Evolutionary conservation across 352 stramenopile species (phyloP).

Genomic region (Plasmopara muralis): DNA sequence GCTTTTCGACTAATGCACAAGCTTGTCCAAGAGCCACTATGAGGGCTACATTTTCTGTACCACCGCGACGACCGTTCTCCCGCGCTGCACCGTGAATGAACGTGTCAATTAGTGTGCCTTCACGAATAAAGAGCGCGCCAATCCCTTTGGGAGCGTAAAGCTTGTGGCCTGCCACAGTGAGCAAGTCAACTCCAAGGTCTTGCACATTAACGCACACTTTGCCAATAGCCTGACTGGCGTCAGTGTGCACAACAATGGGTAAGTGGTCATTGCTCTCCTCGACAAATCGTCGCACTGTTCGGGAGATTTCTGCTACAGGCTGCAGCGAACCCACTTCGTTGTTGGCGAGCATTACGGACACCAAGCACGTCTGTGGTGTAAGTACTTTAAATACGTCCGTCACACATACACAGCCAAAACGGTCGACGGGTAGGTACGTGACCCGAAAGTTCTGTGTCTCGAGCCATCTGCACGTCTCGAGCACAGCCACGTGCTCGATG

Average conservation of each 20-base stretch:
- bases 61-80: slow-evolving; percentile 89
- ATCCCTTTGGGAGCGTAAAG: slow-evolving; percentile 94
- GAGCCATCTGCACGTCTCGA: slow-evolving; percentile 68
- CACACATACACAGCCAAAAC: slow-evolving; percentile 40
- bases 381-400: slow-evolving; percentile 83
- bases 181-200: slow-evolving; percentile 86
- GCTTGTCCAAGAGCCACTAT: slow-evolving; percentile 91
- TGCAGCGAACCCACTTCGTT: slow-evolving; percentile 97
- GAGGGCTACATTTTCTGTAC: slow-evolving; percentile 96
- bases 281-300: slow-evolving; percentile 31
- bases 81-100: slow-evolving; percentile 90
- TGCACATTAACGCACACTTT: slow-evolving; percentile 89
- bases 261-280: slow-evolving; percentile 21
- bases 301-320: slow-evolving; percentile 86
- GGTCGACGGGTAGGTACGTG: slow-evolving; percentile 61
- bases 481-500: slow-evolving; percentile 93
- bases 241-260: slow-evolving; percentile 92
- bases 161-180: slow-evolving; percentile 97
- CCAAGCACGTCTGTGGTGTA: slow-evolving; percentile 80
- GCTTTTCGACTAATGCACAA: slow-evolving; percentile 52
- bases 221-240: slow-evolving; percentile 94
- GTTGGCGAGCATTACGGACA: slow-evolving; percentile 98
- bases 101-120: slow-evolving; percentile 36
- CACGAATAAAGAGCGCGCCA: slow-evolving; percentile 70
- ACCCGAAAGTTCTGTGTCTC: slow-evolving; percentile 58